Evolutionary conservation across 805 yeast species (phyloP), one percentile per base, ranked within the genome.

Genomic region (Myxozyma lipomycoides): DNA sequence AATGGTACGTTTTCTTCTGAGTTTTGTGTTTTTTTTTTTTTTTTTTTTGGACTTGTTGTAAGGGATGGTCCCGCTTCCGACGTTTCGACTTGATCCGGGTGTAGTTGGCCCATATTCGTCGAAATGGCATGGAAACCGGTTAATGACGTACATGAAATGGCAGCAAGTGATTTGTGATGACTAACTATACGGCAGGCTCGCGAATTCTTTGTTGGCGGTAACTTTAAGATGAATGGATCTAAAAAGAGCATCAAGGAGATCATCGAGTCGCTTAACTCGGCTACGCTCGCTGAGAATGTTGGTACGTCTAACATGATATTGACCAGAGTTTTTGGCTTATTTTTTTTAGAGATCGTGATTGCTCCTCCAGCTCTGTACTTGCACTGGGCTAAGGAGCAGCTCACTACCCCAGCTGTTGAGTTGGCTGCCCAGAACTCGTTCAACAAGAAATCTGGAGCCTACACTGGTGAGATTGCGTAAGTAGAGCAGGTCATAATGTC

Each of bases 171-270:
- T n/a, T n/a, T n/a, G n/a, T 28, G 32, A 28, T 28, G 7, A 28
- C 7, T 12, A 28, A 28, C 7, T 7, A 9, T 12, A 9, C 32
- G 32, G 7, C 42, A 68, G 95, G 83, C 95, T 70, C 86, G 95
- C 75, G 80, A 78, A 73, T 93, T 91, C 77, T 90, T 93, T 73
- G 96, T 93, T 69, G 98, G 98, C 66, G 98, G 98, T 68, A 93
- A 93, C 89, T 91, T 93, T 82, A 93, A 93, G 76, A 84, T 93
- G 87, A 93, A 93, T 81, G 98, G 98, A 70, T 76, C 95, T 69
- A 83, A 83, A 74, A 80, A 78, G 65, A 84, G 93, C 64, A 86
- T 93, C 72, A 79, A 81, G 71, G 74, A 80, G 63, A 90, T 93
- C 68, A 84, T 91, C 58, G 90, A 82, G 60, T 76, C 82, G 75